Evolutionary conservation across 2,329 filamentous ascomycete species (phyloP).

Genomic region (Leptographium wingfieldii): DNA sequence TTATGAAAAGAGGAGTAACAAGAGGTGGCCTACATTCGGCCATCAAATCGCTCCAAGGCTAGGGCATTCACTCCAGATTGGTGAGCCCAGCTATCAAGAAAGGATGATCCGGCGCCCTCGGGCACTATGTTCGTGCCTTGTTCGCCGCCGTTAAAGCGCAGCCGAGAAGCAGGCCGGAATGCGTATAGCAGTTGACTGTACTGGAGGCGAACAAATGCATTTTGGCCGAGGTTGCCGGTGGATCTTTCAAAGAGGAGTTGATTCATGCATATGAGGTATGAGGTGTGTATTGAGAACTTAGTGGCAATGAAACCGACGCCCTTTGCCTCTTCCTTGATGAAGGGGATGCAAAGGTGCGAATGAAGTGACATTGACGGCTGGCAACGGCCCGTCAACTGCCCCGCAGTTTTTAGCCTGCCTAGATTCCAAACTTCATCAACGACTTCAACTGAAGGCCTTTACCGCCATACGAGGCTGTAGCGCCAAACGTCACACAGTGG

Average conservation of each 20-base stretch:
- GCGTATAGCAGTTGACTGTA: slow-evolving; percentile 53
- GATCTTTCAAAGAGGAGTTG: slow-evolving; percentile 64
- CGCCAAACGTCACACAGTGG: not conserved
- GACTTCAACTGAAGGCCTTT: not conserved
- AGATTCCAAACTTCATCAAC: not conserved
- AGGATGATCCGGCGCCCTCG: not conserved
- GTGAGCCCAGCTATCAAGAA: slow-evolving; percentile 47
- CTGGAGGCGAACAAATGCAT: slow-evolving; percentile 52
- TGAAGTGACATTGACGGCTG: not conserved
- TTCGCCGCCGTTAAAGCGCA: slow-evolving; percentile 57
- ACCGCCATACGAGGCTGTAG: not conserved
- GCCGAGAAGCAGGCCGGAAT: slow-evolving; percentile 53
- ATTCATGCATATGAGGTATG: slow-evolving; percentile 42
- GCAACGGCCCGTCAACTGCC: not conserved
- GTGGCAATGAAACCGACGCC: not conserved
- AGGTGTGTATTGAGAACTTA: not conserved
- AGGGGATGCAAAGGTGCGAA: not conserved
- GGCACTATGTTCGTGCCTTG: slow-evolving; percentile 19
- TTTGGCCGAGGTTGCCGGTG: slow-evolving; percentile 51
- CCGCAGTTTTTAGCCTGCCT: not conserved
- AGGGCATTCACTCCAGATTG: slow-evolving; percentile 67
- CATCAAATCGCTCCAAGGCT: slow-evolving; percentile 71
- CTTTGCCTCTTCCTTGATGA: not conserved
- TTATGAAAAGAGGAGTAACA: not conserved
- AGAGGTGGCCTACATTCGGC: slow-evolving; percentile 42